phyloP scores from a whole-genome alignment of 129 eudicot species.

The Escallonia rubra region DNA sequence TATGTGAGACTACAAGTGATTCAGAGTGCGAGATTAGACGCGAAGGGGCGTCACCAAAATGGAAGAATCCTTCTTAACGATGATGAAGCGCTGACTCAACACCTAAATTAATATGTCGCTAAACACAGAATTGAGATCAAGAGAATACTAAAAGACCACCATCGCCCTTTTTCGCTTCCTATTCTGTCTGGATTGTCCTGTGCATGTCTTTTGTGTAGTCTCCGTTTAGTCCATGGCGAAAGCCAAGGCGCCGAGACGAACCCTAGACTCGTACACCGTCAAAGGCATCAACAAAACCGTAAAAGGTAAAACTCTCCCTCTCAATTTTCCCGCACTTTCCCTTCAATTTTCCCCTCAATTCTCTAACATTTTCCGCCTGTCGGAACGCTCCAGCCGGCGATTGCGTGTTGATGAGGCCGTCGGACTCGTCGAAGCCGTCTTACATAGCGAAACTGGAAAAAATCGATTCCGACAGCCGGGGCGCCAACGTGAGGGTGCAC shows the following conservation, averaged over 20 bases:
- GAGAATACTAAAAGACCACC: too few relatives aligned
- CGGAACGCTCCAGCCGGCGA: constrained; percentile 53
- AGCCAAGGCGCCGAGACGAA: constrained; percentile 51
- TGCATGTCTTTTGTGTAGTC: too few relatives aligned
- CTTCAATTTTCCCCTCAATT: constrained; percentile 1
- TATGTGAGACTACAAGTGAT: too few relatives aligned
- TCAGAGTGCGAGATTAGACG: too few relatives aligned
- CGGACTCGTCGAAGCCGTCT: constrained; percentile 73
- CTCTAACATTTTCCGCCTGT: not conserved
- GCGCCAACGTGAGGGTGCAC: constrained; percentile 64
- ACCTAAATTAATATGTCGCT: too few relatives aligned
- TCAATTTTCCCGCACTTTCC: not conserved
- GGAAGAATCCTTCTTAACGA: too few relatives aligned
- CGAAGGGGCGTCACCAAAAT: too few relatives aligned
- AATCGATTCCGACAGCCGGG: constrained; percentile 64
- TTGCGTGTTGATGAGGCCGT: constrained; percentile 83
- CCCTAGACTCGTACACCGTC: constrained; percentile 69
- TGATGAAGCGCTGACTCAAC: too few relatives aligned
- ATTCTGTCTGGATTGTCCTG: too few relatives aligned
- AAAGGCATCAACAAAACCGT: constrained; percentile 55
- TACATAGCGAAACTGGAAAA: constrained; percentile 72
- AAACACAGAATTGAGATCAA: too few relatives aligned
- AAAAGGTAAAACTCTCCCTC: constrained; percentile 36
- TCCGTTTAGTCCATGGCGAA: constrained; percentile 50
- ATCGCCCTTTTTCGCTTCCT: too few relatives aligned